Evolutionary conservation across 805 yeast genomes (phyloP).

Genomic region (Nakazawaea populi): DNA sequence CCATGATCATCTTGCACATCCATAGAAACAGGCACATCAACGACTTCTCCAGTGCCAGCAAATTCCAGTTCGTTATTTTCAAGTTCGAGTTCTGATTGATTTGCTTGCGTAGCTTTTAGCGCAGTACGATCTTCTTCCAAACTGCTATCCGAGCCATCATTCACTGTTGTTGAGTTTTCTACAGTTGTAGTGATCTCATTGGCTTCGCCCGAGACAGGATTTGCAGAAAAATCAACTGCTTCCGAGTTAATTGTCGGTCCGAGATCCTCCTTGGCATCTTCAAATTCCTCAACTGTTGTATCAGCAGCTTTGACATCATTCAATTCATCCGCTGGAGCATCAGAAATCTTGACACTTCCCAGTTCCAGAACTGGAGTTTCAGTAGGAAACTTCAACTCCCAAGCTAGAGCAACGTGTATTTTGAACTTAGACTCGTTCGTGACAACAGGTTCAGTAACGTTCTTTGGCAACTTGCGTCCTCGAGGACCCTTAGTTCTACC

Average conservation of each 20-base stretch:
- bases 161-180: no score
- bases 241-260: neutral
- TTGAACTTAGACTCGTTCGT: slow-evolving; percentile 28
- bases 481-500: slow-evolving; percentile 69
- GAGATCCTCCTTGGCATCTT: neutral
- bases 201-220: no score
- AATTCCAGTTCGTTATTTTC: no score
- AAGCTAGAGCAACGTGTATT: slow-evolving; percentile 27
- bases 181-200: no score
- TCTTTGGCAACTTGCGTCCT: slow-evolving; percentile 62
- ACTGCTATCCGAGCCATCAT: no score
- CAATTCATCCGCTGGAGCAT: neutral
- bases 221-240: neutral
- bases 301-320: neutral
- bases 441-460: slow-evolving; percentile 38
- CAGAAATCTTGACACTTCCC: neutral
- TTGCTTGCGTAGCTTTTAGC: no score
- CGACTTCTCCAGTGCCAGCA: no score
- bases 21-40: no score
- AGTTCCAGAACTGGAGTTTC: neutral
- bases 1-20: no score
- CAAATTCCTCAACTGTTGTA: neutral
- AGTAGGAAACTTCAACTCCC: slow-evolving; percentile 25
- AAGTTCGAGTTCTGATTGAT: no score
- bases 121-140: no score